Evolutionary conservation across 441 rosid species (phyloP).

Genomic region (Euphorbia celastroides): DNA sequence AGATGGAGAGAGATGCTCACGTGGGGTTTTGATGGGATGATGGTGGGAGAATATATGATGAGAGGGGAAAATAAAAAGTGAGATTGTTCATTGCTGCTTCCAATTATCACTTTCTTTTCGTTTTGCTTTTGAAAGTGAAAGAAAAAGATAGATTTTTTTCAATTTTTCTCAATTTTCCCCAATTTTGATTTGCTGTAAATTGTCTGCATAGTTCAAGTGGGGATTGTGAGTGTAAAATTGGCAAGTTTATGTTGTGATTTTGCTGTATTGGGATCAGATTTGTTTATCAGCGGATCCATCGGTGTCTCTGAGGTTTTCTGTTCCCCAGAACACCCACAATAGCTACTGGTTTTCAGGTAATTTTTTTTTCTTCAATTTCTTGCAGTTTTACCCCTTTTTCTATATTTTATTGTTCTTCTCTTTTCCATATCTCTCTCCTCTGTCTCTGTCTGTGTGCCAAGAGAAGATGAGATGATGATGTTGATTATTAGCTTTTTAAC

Average conservation of each 20-base stretch:
- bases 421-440: constrained; percentile 7
- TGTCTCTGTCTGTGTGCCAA: constrained; percentile 17
- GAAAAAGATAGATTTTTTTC: constrained; percentile 5
- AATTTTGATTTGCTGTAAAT: neutral
- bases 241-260: constrained; percentile 22
- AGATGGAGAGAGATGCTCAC: constrained; percentile 35
- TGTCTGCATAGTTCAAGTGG: constrained; percentile 20
- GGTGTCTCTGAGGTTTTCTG: constrained; percentile 45
- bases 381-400: constrained; percentile 18
- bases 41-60: constrained; percentile 35
- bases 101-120: constrained; percentile 22
- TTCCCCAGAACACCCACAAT: constrained; percentile 49
- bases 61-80: constrained; percentile 29
- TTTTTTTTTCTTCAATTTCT: constrained; percentile 26
- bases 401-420: constrained; percentile 15
- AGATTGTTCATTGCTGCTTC: constrained; percentile 21
- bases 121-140: neutral
- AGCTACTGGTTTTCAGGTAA: constrained; percentile 53
- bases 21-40: constrained; percentile 65
- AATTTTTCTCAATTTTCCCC: neutral
- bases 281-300: constrained; percentile 37
- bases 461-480: constrained; percentile 20
- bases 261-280: constrained; percentile 33
- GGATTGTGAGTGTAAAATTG: constrained; percentile 1
- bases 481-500: constrained; percentile 20